Percentiles rank a stretch among this genome's conserved stretches.
Evolutionary conservation across 23 red algal genomes (phyloP).

Genomic region (Gracilaria caudata): DNA sequence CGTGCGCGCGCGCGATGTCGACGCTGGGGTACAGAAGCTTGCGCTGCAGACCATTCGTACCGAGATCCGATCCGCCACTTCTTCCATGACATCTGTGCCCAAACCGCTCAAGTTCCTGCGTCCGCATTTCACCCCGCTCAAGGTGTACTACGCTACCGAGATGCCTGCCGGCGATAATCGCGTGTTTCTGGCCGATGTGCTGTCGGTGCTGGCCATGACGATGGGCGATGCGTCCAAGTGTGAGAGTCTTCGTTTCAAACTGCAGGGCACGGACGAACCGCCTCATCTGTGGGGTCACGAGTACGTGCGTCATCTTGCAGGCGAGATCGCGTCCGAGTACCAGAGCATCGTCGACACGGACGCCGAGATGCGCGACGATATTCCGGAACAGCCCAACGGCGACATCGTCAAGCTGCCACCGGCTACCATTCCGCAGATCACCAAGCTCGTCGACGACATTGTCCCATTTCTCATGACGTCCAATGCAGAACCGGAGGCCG

Average conservation of each 20-base stretch:
- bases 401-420: constrained; percentile 14
- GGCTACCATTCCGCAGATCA: constrained; percentile 57
- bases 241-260: constrained; percentile 88
- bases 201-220: constrained; percentile 98
- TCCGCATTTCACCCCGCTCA: constrained; percentile 80
- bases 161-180: constrained; percentile 50
- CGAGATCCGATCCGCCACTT: constrained; percentile 94
- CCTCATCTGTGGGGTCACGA: constrained; percentile 95
- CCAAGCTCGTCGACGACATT: constrained; percentile 80
- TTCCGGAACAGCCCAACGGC: neutral
- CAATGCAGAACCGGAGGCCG: constrained; percentile 95
- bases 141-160: constrained; percentile 60
- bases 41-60: constrained; percentile 84
- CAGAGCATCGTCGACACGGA: constrained; percentile 25
- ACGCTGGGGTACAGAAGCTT: constrained; percentile 77
- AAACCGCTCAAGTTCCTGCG: constrained; percentile 99
- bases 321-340: constrained; percentile 90
- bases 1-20: constrained; percentile 69
- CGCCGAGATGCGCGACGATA: constrained; percentile 49
- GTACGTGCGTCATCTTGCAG: constrained; percentile 90
- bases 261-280: constrained; percentile 66
- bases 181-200: constrained; percentile 80
- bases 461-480: constrained; percentile 86
- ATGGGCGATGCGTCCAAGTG: constrained; percentile 81
- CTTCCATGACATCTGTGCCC: constrained; percentile 98